Percentiles rank a stretch among this genome's conserved stretches.
Evolutionary conservation across 768 basidiomycete species (phyloP).

Genomic region (Pisolithus microcarpus): DNA sequence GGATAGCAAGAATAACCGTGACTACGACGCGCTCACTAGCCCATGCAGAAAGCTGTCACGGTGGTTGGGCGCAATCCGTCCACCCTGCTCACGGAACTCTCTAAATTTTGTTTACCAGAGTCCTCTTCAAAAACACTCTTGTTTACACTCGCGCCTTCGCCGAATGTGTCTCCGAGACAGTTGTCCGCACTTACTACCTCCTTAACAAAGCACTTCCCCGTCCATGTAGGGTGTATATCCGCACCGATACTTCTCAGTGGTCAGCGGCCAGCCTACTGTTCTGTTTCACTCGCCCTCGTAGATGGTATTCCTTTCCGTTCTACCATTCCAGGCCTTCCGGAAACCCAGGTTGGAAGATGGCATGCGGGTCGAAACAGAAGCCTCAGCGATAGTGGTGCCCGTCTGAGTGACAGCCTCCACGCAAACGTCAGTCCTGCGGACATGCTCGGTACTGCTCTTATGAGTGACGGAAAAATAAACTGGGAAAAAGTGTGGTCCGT

Average conservation of each 20-base stretch:
- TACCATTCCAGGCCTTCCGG: constrained; percentile 48
- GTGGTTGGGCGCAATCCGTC: neutral
- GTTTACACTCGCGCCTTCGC: constrained; percentile 22
- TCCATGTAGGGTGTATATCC: constrained; percentile 57
- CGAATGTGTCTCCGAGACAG: constrained; percentile 12
- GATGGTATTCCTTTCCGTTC: constrained; percentile 52
- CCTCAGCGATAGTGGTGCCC: neutral
- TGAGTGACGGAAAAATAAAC: constrained; percentile 19
- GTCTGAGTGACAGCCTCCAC: neutral
- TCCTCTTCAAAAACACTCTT: constrained; percentile 8
- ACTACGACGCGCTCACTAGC: too few relatives aligned
- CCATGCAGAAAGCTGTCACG: neutral
- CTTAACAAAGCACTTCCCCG: constrained; percentile 33
- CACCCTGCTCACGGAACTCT: neutral
- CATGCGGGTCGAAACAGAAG: constrained; percentile 42
- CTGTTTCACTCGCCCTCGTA: constrained; percentile 46
- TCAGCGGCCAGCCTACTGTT: constrained; percentile 38
- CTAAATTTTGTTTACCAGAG: neutral
- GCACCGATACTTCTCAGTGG: constrained; percentile 34
- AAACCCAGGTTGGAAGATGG: constrained; percentile 66
- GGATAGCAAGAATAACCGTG: too few relatives aligned
- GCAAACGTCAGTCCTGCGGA: neutral
- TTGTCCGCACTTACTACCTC: constrained; percentile 34
- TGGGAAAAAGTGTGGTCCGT: constrained; percentile 48
- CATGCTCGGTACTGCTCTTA: constrained; percentile 2